Conservation (phyloP, 768 basidiomycete species). For the Lentinus brumalis region DNA sequence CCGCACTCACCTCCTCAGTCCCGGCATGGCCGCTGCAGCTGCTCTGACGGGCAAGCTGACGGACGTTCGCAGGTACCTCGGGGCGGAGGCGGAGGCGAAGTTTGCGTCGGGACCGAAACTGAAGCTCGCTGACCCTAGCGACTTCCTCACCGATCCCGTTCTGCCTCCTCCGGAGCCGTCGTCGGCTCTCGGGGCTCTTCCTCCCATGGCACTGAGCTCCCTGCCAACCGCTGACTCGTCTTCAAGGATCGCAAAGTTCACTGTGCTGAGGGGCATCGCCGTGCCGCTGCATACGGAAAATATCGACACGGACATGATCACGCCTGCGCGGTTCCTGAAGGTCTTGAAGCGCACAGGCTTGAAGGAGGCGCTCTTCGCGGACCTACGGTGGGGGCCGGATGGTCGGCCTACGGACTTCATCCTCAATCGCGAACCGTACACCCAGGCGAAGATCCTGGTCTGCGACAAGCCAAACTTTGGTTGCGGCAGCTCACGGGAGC, state of each 20-base stretch:
- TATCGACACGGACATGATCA: slow-evolving; percentile 69
- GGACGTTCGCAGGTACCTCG: slow-evolving; percentile 57
- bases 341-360: slow-evolving; percentile 66
- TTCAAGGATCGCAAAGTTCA: slow-evolving; percentile 44
- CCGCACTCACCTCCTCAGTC: slow-evolving; percentile 62
- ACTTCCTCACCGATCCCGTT: slow-evolving; percentile 73
- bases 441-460: slow-evolving; percentile 54
- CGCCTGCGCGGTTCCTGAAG: slow-evolving; percentile 68
- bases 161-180: slow-evolving; percentile 42
- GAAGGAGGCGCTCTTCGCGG: slow-evolving; percentile 58
- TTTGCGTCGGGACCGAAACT: slow-evolving; percentile 43
- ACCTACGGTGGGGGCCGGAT: slow-evolving; percentile 50
- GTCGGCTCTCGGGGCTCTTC: slow-evolving; percentile 10
- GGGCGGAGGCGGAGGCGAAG: slow-evolving; percentile 34
- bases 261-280: slow-evolving; percentile 50
- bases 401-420: slow-evolving; percentile 59
- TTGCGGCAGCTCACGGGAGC: slow-evolving; percentile 63
- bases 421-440: slow-evolving; percentile 60
- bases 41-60: slow-evolving; percentile 62
- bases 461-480: slow-evolving; percentile 65
- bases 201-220: slow-evolving; percentile 9
- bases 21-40: slow-evolving; percentile 71
- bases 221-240: slow-evolving; percentile 33
- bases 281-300: slow-evolving; percentile 57
- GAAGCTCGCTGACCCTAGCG: slow-evolving; percentile 69